These are phyloP conservation scores for Hysterium pulicare DNA, from an alignment of 2,329 filamentous ascomycete genomes.

Conservation along the genomic window DNA sequence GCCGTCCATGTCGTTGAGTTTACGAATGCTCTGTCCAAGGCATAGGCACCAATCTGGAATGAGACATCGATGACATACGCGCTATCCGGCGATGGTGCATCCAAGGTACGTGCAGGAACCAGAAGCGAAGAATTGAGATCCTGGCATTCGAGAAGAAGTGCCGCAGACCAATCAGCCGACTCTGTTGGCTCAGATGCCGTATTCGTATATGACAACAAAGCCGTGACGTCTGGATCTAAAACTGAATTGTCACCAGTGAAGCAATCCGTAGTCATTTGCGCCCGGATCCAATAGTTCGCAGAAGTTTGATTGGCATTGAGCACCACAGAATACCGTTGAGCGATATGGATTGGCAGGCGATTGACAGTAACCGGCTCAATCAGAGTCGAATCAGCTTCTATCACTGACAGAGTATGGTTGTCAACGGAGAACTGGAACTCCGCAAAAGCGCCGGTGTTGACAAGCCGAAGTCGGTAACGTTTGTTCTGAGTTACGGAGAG, in stretches of 20 bases:
- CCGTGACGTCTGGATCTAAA: background rate
- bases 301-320: slow-evolving; percentile 19
- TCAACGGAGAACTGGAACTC: slow-evolving; percentile 35
- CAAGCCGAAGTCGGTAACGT: slow-evolving; percentile 33
- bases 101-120: background rate
- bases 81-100: background rate
- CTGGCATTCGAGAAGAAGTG: background rate
- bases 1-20: background rate
- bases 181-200: background rate
- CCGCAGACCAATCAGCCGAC: background rate
- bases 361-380: slow-evolving; percentile 30
- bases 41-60: background rate
- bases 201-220: background rate
- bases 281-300: slow-evolving; percentile 39
- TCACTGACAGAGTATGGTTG: slow-evolving; percentile 32
- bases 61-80: background rate
- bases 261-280: background rate
- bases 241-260: background rate
- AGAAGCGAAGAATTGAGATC: background rate
- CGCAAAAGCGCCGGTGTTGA: slow-evolving; percentile 33
- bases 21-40: background rate
- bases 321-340: slow-evolving; percentile 32
- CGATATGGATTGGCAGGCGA: slow-evolving; percentile 32
- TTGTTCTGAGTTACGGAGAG: slow-evolving; percentile 16
- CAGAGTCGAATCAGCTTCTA: slow-evolving; percentile 36